Evolutionary conservation across 2,329 filamentous ascomycete genomes (phyloP).

Genomic region (Penicillium sp.): DNA sequence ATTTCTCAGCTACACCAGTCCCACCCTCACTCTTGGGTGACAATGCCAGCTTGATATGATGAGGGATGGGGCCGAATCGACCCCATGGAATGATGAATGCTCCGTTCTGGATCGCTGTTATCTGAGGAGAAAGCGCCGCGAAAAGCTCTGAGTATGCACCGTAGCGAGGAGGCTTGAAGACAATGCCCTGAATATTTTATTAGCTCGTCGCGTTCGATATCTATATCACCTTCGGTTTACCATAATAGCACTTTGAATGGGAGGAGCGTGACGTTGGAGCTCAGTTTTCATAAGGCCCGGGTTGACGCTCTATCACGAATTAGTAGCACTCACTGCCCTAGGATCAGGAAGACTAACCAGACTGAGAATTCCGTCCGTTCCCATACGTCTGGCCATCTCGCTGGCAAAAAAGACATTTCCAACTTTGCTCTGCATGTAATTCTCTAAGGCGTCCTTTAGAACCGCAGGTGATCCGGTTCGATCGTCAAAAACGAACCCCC

Average conservation of each 20-base stretch:
- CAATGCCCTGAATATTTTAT: slow-evolving; percentile 3
- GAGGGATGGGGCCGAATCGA: slow-evolving; percentile 35
- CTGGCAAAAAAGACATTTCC: slow-evolving; percentile 36
- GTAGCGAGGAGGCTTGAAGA: slow-evolving; percentile 37
- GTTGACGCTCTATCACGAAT: slow-evolving; percentile 1
- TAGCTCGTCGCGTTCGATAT: slow-evolving; percentile 23
- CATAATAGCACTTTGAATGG: neutral
- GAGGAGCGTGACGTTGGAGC: slow-evolving; percentile 31
- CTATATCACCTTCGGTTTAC: neutral
- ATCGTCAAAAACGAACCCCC: slow-evolving; percentile 25
- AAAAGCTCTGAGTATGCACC: slow-evolving; percentile 46
- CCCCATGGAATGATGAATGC: slow-evolving; percentile 57
- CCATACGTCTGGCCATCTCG: slow-evolving; percentile 35
- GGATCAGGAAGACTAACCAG: slow-evolving; percentile 29
- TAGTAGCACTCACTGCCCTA: neutral
- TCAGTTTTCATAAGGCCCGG: slow-evolving; percentile 44
- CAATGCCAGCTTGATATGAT: slow-evolving; percentile 31
- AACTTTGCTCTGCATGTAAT: slow-evolving; percentile 43
- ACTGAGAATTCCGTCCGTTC: slow-evolving; percentile 39
- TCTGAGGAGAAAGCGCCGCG: slow-evolving; percentile 38
- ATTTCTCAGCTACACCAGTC: slow-evolving; percentile 36
- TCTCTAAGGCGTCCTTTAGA: slow-evolving; percentile 19
- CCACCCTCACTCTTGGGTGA: slow-evolving; percentile 31
- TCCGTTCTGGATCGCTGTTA: slow-evolving; percentile 39
- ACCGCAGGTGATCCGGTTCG: neutral